A percentile compares a stretch with the other conserved stretches of the same genome.
phyloP scores from a whole-genome alignment of 164 flowering plant species.

The Santalum album region DNA sequence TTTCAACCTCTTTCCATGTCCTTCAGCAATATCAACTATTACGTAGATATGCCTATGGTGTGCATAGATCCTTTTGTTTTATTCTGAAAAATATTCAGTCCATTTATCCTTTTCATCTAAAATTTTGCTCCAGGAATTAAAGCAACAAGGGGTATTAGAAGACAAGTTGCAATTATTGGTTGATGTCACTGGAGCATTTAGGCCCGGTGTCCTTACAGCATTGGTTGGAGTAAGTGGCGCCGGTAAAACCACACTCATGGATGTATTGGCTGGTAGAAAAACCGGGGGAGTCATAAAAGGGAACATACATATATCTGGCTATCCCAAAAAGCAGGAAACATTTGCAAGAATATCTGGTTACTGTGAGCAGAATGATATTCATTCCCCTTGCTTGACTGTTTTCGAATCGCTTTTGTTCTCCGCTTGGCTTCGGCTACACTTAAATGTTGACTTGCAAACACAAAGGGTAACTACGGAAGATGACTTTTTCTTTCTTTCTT shows the following conservation, averaged over 20 bases:
- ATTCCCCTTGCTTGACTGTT: slow-evolving; percentile 94
- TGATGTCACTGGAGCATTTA: slow-evolving; percentile 91
- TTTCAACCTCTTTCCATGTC: slow-evolving; percentile 92
- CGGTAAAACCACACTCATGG: slow-evolving; percentile 99
- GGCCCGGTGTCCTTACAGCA: slow-evolving; percentile 96
- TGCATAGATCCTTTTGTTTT: slow-evolving; percentile 12
- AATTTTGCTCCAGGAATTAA: slow-evolving; percentile 59
- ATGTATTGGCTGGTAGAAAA: slow-evolving; percentile 96
- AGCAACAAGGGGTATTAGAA: slow-evolving; percentile 77
- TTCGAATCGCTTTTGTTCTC: slow-evolving; percentile 85
- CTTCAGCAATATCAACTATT: slow-evolving; percentile 85
- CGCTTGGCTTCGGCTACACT: slow-evolving; percentile 87
- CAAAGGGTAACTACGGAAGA: slow-evolving; percentile 46
- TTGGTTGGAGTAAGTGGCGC: slow-evolving; percentile 98
- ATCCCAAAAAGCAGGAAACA: slow-evolving; percentile 91
- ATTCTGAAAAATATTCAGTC: not conserved
- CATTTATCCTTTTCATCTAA: slow-evolving; percentile 7
- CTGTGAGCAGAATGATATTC: slow-evolving; percentile 97
- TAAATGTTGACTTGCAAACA: slow-evolving; percentile 63
- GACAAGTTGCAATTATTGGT: slow-evolving; percentile 73
- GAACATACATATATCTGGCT: slow-evolving; percentile 66
- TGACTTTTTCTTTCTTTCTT: not conserved
- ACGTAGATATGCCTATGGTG: slow-evolving; percentile 84
- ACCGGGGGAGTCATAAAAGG: slow-evolving; percentile 95
- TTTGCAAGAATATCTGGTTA: slow-evolving; percentile 97